These are phyloP conservation scores for Geosiphon pyriformis DNA, from an alignment of 192 early-diverging fungal genomes.

Conservation along the genomic window DNA sequence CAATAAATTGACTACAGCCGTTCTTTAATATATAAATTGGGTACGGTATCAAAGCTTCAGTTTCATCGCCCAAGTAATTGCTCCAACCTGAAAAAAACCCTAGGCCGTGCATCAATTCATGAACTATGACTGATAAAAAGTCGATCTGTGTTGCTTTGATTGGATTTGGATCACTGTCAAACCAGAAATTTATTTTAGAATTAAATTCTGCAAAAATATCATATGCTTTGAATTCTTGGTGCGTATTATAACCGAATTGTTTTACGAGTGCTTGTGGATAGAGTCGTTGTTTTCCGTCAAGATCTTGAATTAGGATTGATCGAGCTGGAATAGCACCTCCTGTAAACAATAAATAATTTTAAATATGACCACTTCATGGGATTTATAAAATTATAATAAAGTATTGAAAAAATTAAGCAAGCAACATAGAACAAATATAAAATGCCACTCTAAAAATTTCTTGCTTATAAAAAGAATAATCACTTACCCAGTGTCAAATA, in stretches of 20 bases:
- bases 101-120: conserved; percentile 41
- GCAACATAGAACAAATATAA: neutral
- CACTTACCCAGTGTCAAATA: neutral
- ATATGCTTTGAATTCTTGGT: conserved; percentile 24
- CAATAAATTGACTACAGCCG: conserved; percentile 1
- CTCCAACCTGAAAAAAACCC: conserved; percentile 33
- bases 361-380: conserved; percentile 7
- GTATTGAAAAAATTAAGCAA: neutral
- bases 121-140: conserved; percentile 29
- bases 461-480: no score
- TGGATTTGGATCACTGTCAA: conserved; percentile 11
- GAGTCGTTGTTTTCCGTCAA: conserved; percentile 30
- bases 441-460: no score
- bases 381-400: no score
- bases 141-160: conserved; percentile 29
- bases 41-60: conserved; percentile 4
- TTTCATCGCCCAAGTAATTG: neutral
- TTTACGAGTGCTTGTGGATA: conserved; percentile 42
- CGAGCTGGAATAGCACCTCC: conserved; percentile 33
- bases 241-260: conserved; percentile 24
- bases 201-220: conserved; percentile 41
- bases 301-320: conserved; percentile 30
- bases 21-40: neutral
- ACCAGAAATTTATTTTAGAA: conserved; percentile 27
- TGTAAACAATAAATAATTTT: conserved; percentile 1